These are phyloP conservation scores for Primulina tabacum DNA, from an alignment of 257 asterid genomes.

Conservation along the genomic window DNA sequence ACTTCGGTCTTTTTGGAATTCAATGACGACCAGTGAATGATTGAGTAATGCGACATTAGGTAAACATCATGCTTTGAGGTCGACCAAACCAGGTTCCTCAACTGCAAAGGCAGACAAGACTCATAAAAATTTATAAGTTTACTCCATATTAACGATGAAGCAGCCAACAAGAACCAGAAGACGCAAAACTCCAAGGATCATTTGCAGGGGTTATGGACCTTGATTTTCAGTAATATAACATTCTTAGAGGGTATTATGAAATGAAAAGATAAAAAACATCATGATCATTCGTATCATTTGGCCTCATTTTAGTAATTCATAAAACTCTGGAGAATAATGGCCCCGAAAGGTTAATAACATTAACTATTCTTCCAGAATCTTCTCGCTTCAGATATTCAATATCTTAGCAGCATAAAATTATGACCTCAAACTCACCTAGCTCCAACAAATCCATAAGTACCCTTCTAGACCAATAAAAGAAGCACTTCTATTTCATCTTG, in stretches of 20 bases:
- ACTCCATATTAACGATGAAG: constrained; percentile 8
- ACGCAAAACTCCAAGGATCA: constrained; percentile 4
- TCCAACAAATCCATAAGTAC: not conserved
- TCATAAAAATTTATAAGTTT: not conserved
- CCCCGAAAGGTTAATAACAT: not conserved
- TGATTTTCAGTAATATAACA: constrained; percentile 5
- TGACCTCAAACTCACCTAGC: constrained; percentile 13
- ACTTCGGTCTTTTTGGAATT: constrained; percentile 55
- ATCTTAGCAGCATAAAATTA: constrained; percentile 3
- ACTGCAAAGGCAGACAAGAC: constrained; percentile 33
- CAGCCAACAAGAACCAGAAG: not conserved
- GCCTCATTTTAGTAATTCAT: constrained; percentile 8
- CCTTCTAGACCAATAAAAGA: constrained; percentile 14
- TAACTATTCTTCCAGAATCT: constrained; percentile 16
- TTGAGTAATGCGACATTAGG: constrained; percentile 59
- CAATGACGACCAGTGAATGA: constrained; percentile 59
- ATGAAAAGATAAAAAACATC: not conserved
- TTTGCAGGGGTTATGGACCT: constrained; percentile 1
- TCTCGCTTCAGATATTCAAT: constrained; percentile 12
- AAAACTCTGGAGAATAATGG: not conserved
- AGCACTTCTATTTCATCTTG: not conserved
- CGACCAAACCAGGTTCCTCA: constrained; percentile 65
- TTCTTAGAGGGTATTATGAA: not conserved
- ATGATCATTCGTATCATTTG: not conserved
- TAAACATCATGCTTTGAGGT: constrained; percentile 68